Evolutionary conservation across 1,284 basidiomycete species (phyloP).

Genomic region (Naganishia sp.): DNA sequence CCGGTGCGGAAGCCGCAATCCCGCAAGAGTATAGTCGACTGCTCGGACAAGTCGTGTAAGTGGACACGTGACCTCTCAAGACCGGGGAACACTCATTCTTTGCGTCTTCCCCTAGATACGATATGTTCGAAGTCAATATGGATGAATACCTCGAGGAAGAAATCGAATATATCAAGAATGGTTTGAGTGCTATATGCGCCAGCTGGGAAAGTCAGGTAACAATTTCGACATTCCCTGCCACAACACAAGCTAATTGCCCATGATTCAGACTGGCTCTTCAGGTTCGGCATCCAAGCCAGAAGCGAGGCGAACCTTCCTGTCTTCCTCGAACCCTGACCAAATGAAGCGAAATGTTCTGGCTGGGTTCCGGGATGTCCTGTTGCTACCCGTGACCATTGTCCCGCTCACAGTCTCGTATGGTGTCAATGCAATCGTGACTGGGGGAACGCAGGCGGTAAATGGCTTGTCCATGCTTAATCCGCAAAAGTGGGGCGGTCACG

Average conservation of each 20-base stretch:
- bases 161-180: conserved; percentile 73
- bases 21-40: conserved; percentile 48
- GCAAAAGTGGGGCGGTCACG: conserved; percentile 65
- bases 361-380: conserved; percentile 83
- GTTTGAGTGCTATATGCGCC: conserved; percentile 73
- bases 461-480: conserved; percentile 85
- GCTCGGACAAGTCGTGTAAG: conserved; percentile 39
- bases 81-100: too few species aligned
- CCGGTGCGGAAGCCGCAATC: conserved; percentile 22
- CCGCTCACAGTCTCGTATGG: conserved; percentile 75
- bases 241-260: neutral
- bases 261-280: conserved; percentile 1
- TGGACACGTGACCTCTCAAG: conserved; percentile 34
- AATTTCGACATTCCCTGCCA: conserved; percentile 12
- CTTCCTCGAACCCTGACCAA: conserved; percentile 82
- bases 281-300: conserved; percentile 26
- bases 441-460: conserved; percentile 73
- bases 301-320: conserved; percentile 63
- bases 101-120: conserved; percentile 60
- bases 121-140: conserved; percentile 93
- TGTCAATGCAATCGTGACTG: conserved; percentile 65
- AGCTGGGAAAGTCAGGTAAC: conserved; percentile 72
- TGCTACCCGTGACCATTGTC: conserved; percentile 93
- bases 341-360: conserved; percentile 90
- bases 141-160: conserved; percentile 96